Conservation (phyloP, 371 early-diverging fungal genomes). For the Mortierella sp. region DNA sequence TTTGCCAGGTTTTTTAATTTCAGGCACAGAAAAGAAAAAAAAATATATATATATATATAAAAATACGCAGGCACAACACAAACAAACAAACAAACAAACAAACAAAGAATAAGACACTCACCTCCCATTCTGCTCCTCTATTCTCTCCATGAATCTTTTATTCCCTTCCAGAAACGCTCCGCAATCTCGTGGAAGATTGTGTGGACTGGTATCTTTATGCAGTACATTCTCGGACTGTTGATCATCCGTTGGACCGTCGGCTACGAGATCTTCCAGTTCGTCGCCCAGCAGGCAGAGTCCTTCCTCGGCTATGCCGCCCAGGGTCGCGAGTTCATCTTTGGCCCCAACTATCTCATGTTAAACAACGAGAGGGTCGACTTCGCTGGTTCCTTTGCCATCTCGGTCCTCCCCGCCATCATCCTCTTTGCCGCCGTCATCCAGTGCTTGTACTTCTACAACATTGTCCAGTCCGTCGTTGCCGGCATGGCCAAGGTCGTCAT, state of each 20-base stretch:
- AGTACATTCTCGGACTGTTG: slow-evolving; percentile 86
- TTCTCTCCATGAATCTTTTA: not conserved
- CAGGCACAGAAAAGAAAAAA: not conserved
- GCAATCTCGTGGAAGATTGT: slow-evolving; percentile 85
- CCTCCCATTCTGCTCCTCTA: not conserved
- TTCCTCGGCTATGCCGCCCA: slow-evolving; percentile 77
- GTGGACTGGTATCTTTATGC: slow-evolving; percentile 78
- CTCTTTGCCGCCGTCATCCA: slow-evolving; percentile 92
- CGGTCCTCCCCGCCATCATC: slow-evolving; percentile 87
- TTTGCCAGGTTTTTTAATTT: not conserved
- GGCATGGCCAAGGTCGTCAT: slow-evolving; percentile 80
- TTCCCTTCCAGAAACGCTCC: slow-evolving; percentile 60
- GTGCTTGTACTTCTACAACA: slow-evolving; percentile 87
- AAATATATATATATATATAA: no score
- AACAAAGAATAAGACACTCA: not conserved
- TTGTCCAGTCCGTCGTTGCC: slow-evolving; percentile 85
- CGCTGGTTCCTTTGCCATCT: slow-evolving; percentile 70
- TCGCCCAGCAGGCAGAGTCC: slow-evolving; percentile 72
- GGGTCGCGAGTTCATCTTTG: slow-evolving; percentile 82
- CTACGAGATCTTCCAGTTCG: slow-evolving; percentile 81
- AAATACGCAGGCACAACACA: no score
- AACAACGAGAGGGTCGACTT: slow-evolving; percentile 51
- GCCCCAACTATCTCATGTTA: slow-evolving; percentile 36
- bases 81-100: no score
- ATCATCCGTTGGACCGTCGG: slow-evolving; percentile 86